Conservation (phyloP, 345 rosid species). For the Corchorus olitorius region DNA sequence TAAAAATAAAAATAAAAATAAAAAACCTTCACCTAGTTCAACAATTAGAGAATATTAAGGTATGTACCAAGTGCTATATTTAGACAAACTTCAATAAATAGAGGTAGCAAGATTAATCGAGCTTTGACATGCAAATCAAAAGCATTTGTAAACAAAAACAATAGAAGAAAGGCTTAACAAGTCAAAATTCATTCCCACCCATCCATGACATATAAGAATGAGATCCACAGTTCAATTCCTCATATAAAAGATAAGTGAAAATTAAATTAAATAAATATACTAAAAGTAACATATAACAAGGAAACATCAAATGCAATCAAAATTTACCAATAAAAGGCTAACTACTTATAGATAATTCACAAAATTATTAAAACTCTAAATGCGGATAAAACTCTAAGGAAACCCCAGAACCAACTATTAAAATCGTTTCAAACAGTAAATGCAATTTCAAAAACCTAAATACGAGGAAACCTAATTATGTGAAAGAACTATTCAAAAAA, state of each 20-base stretch:
- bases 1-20: background rate
- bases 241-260: background rate
- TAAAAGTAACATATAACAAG: background rate
- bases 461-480: slow-evolving; percentile 18
- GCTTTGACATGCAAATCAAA: slow-evolving; percentile 7
- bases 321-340: background rate
- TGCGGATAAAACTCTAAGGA: background rate
- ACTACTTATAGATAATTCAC: background rate
- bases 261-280: background rate
- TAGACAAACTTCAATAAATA: slow-evolving; percentile 1
- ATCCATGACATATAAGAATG: background rate
- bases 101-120: slow-evolving; percentile 2
- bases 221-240: background rate
- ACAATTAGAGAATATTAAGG: background rate
- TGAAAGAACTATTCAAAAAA: background rate
- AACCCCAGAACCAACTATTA: background rate
- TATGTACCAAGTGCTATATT: background rate
- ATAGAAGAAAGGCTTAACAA: background rate
- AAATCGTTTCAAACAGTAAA: background rate
- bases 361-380: background rate
- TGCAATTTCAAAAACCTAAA: background rate
- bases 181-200: background rate
- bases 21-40: background rate
- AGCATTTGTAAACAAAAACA: background rate
- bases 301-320: slow-evolving; percentile 6